These are phyloP conservation scores for Agrocybe pediades DNA, from an alignment of 768 basidiomycete species.

Conservation along the genomic window DNA sequence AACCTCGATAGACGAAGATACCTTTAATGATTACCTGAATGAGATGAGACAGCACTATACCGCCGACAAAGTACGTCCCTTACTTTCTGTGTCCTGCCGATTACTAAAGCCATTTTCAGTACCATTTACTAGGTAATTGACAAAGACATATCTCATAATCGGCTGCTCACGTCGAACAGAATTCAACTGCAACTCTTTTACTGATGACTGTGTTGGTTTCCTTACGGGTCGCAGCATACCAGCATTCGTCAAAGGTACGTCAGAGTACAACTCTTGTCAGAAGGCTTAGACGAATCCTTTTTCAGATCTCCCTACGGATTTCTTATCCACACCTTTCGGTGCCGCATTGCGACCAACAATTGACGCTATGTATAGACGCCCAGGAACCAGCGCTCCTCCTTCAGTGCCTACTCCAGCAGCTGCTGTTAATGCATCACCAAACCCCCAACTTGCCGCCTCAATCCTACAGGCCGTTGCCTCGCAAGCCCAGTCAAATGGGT, in stretches of 20 bases:
- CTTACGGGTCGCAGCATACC: conserved; percentile 85
- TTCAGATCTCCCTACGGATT: conserved; percentile 76
- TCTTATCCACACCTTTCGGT: conserved; percentile 89
- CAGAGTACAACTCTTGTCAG: neutral
- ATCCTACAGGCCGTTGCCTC: conserved; percentile 59
- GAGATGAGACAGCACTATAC: conserved; percentile 83
- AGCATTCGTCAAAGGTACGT: conserved; percentile 73
- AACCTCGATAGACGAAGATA: conserved; percentile 80
- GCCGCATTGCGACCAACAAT: conserved; percentile 86
- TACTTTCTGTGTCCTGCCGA: neutral
- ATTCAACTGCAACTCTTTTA: conserved; percentile 96
- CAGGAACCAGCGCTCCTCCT: conserved; percentile 45
- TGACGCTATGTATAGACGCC: conserved; percentile 81
- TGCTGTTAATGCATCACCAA: conserved; percentile 33
- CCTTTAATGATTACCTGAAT: conserved; percentile 80
- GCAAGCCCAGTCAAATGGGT: conserved; percentile 40
- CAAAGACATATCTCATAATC: conserved; percentile 67
- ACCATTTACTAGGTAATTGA: conserved; percentile 74
- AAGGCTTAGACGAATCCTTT: neutral
- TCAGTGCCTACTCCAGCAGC: conserved; percentile 28
- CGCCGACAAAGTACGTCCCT: conserved; percentile 73
- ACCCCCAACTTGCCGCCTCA: conserved; percentile 52
- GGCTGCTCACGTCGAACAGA: conserved; percentile 56
- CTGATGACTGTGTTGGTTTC: conserved; percentile 85
- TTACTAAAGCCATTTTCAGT: conserved; percentile 44